Conservation (phyloP, 2,329 filamentous ascomycete genomes). For the Arthrobotrys entomopaga region DNA sequence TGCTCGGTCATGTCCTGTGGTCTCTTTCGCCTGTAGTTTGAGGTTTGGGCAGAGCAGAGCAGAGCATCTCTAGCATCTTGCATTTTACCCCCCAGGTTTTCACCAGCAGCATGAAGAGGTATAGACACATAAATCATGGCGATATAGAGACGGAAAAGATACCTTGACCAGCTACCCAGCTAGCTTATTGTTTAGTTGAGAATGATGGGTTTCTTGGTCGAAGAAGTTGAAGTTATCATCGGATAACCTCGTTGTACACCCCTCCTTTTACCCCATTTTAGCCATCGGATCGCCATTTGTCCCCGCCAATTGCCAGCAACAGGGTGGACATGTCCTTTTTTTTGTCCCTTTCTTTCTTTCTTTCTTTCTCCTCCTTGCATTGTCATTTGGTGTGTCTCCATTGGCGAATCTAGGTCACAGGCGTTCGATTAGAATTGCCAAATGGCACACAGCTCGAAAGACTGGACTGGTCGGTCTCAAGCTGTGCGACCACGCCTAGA, state of each 20-base stretch:
- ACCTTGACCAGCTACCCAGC: constrained; percentile 3
- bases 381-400: no score
- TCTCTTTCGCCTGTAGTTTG: constrained; percentile 15
- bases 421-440: no score
- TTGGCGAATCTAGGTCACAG: no score
- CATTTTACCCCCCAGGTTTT: constrained; percentile 28
- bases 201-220: constrained; percentile 5
- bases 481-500: constrained; percentile 48
- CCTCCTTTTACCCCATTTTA: constrained; percentile 49
- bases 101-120: constrained; percentile 16
- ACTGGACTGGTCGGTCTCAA: constrained; percentile 28
- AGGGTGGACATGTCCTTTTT: background rate
- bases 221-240: background rate
- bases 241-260: constrained; percentile 18
- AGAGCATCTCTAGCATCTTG: no score
- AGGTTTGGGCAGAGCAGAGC: background rate
- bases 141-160: background rate
- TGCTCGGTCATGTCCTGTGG: constrained; percentile 23
- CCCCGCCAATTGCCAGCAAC: constrained; percentile 18
- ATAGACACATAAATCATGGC: background rate
- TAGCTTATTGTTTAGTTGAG: no score
- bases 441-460: constrained; percentile 18
- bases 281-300: constrained; percentile 48
- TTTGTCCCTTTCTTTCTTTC: no score
- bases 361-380: no score